Conservation (phyloP, 1,284 basidiomycete genomes). For the Tilletia walkeri region DNA sequence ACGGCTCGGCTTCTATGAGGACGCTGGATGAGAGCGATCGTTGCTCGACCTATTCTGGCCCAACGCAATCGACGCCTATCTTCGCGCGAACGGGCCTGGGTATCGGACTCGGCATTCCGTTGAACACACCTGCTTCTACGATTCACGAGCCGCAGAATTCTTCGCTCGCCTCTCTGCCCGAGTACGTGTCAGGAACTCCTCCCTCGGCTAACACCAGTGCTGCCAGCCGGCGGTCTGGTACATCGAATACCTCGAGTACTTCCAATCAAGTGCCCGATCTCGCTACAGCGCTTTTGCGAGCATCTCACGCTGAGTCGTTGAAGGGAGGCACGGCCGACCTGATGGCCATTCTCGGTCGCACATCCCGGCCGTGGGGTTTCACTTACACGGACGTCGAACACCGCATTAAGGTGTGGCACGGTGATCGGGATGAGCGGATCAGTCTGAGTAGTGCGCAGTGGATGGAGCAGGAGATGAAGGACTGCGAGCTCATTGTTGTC, state of each 20-base stretch:
- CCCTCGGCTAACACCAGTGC: not conserved
- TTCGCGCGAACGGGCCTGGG: too few relatives aligned
- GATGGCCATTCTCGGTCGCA: constrained; percentile 82
- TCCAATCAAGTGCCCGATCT: constrained; percentile 37
- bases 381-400: constrained; percentile 68
- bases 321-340: constrained; percentile 87
- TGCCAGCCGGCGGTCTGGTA: not conserved
- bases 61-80: not conserved
- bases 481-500: constrained; percentile 76
- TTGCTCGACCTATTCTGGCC: not conserved
- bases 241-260: constrained; percentile 14
- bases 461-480: constrained; percentile 83
- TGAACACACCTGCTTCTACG: not conserved
- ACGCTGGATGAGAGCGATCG: too few relatives aligned
- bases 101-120: not conserved
- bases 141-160: constrained; percentile 2
- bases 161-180: not conserved
- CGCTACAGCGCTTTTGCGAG: constrained; percentile 76
- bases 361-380: constrained; percentile 71
- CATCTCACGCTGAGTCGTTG: constrained; percentile 88
- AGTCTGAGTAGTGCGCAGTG: constrained; percentile 76
- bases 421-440: constrained; percentile 87
- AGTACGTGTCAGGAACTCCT: not conserved
- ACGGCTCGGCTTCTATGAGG: not conserved
- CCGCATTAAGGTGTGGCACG: constrained; percentile 85